These are phyloP conservation scores for Aspergillus felis DNA, from an alignment of 2,329 filamentous ascomycete genomes.

Conservation along the genomic window DNA sequence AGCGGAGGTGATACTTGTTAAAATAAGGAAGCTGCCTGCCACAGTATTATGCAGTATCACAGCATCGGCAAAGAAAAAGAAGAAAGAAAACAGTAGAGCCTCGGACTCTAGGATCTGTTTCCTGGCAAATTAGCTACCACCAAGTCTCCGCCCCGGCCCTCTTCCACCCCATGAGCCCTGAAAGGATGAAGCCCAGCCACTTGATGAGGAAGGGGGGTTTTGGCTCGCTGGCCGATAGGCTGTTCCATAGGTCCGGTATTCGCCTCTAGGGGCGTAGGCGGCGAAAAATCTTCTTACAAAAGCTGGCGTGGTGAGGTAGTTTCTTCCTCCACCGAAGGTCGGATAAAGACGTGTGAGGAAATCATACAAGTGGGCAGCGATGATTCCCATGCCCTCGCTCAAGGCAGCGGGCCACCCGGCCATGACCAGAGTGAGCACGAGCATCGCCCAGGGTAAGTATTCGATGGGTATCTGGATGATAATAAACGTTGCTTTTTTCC, in stretches of 20 bases:
- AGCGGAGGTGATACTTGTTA: neutral
- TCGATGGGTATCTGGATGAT: conserved; percentile 80
- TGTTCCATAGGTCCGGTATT: conserved; percentile 59
- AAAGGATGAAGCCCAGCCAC: conserved; percentile 30
- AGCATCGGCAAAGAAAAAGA: neutral
- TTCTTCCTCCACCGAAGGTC: conserved; percentile 77
- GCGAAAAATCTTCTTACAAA: conserved; percentile 67
- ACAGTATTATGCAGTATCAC: neutral
- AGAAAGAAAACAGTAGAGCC: neutral
- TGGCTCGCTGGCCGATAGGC: conserved; percentile 46
- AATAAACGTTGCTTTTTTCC: conserved; percentile 71
- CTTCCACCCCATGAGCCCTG: conserved; percentile 35
- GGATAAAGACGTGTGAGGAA: conserved; percentile 88
- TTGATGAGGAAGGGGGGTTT: conserved; percentile 13
- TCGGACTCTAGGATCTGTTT: neutral
- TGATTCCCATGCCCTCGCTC: conserved; percentile 68
- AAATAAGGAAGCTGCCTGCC: neutral
- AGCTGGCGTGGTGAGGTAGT: conserved; percentile 68
- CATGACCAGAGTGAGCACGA: conserved; percentile 69
- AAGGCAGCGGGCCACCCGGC: conserved; percentile 55
- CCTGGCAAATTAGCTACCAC: conserved; percentile 25
- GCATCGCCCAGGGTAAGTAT: conserved; percentile 74
- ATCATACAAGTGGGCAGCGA: conserved; percentile 86
- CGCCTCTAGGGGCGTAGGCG: conserved; percentile 40
- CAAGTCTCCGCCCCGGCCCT: conserved; percentile 40